These are phyloP conservation scores for Trametes meyenii DNA, from an alignment of 768 basidiomycete species.

Conservation along the genomic window DNA sequence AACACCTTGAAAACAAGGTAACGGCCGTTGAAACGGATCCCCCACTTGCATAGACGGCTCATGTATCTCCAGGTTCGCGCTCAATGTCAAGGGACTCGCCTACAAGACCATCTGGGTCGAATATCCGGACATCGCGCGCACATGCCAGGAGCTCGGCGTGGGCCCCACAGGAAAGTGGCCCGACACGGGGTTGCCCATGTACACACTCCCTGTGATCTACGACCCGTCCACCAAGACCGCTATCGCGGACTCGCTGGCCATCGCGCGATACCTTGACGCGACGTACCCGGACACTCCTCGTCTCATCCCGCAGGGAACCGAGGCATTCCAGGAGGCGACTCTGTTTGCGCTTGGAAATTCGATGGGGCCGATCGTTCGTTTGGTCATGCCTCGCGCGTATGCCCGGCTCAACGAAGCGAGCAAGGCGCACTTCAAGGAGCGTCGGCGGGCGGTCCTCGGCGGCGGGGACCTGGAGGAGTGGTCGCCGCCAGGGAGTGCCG, in stretches of 20 bases:
- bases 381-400: slow-evolving; percentile 5
- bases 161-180: slow-evolving; percentile 35
- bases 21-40: slow-evolving; percentile 2
- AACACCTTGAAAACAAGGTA: slow-evolving; percentile 35
- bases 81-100: slow-evolving; percentile 42
- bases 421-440: slow-evolving; percentile 40
- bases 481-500: slow-evolving; percentile 32
- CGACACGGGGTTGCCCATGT: slow-evolving; percentile 35
- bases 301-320: slow-evolving; percentile 42
- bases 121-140: slow-evolving; percentile 46
- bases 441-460: slow-evolving; percentile 36
- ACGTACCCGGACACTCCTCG: slow-evolving; percentile 47
- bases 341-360: slow-evolving; percentile 9
- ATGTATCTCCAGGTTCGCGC: slow-evolving; percentile 34
- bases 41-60: background rate
- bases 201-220: slow-evolving; percentile 54
- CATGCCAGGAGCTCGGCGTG: slow-evolving; percentile 38
- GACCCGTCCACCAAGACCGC: slow-evolving; percentile 44
- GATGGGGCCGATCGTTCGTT: slow-evolving; percentile 5
- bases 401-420: slow-evolving; percentile 28
- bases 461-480: slow-evolving; percentile 41
- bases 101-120: slow-evolving; percentile 52
- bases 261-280: slow-evolving; percentile 54
- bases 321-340: slow-evolving; percentile 46
- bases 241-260: slow-evolving; percentile 47